Evolutionary conservation across 78 protist genomes (phyloP).

Genomic region (Acrasis kona): DNA sequence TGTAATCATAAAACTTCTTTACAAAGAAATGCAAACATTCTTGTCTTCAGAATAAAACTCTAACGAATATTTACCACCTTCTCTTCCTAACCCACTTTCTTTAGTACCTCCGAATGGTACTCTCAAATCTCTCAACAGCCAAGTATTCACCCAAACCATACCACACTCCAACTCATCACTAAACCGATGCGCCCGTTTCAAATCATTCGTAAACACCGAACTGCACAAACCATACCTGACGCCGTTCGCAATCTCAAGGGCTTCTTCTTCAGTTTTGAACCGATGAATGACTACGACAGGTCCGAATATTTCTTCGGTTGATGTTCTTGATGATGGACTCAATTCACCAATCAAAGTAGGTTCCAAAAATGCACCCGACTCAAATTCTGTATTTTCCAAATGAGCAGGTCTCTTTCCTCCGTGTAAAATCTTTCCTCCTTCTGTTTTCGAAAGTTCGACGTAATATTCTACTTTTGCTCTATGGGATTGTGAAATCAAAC

Average conservation of each 20-base stretch:
- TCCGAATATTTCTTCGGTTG: constrained; percentile 52
- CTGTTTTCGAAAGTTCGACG: constrained; percentile 39
- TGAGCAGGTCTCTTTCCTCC: constrained; percentile 32
- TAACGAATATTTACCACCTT: constrained; percentile 64
- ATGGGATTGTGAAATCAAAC: constrained; percentile 55
- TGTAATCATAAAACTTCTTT: no score
- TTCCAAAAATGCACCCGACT: constrained; percentile 44
- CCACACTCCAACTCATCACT: constrained; percentile 56
- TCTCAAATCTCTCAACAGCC: constrained; percentile 56
- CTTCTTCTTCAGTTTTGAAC: constrained; percentile 55
- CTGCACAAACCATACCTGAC: constrained; percentile 72
- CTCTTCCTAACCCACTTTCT: constrained; percentile 78
- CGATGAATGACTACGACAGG: constrained; percentile 57
- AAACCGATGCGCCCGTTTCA: constrained; percentile 41
- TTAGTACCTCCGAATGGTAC: constrained; percentile 73
- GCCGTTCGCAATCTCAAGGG: constrained; percentile 52
- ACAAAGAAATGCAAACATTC: constrained; percentile 61
- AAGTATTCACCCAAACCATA: constrained; percentile 83
- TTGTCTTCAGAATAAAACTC: constrained; percentile 69
- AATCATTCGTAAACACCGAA: constrained; percentile 61
- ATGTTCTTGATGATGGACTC: background rate
- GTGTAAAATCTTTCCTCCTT: constrained; percentile 51
- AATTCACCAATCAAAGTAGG: constrained; percentile 67
- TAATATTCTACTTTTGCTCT: constrained; percentile 46
- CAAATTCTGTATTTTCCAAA: background rate